These are phyloP conservation scores for Fusarium transvaalense DNA, from an alignment of 2,329 filamentous ascomycete genomes.

Conservation along the genomic window DNA sequence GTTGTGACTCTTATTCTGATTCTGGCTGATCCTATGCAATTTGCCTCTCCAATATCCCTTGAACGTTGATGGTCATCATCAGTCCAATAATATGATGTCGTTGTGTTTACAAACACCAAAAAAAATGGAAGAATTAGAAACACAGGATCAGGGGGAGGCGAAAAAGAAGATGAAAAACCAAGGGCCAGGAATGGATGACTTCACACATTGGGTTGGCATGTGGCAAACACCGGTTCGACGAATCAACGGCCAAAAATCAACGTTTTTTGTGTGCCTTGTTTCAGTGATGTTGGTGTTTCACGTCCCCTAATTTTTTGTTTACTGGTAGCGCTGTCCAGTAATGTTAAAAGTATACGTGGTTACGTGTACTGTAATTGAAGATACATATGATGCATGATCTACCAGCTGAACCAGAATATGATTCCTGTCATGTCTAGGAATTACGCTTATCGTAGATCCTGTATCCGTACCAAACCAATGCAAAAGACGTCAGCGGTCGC, in stretches of 20 bases:
- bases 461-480: not conserved
- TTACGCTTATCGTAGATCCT: conserved; percentile 32
- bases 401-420: not conserved
- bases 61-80: not conserved
- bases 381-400: conserved; percentile 9
- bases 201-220: conserved; percentile 38
- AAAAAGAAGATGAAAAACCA: conserved; percentile 24
- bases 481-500: conserved; percentile 34
- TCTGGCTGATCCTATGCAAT: conserved; percentile 10
- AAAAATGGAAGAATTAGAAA: too few species aligned
- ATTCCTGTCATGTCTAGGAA: conserved; percentile 11
- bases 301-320: conserved; percentile 17
- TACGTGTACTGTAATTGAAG: conserved; percentile 17
- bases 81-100: not conserved
- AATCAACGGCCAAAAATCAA: conserved; percentile 19
- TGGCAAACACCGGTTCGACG: conserved; percentile 34
- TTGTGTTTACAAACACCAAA: not conserved
- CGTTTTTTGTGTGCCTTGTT: conserved; percentile 16
- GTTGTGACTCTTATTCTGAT: not conserved
- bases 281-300: conserved; percentile 32
- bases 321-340: too few species aligned
- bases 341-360: not conserved
- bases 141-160: conserved; percentile 36
- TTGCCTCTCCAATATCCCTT: conserved; percentile 3
- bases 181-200: conserved; percentile 34